phyloP scores from a whole-genome alignment of 139 green algal genomes.

The Deuterostichococcus epilithicus region DNA sequence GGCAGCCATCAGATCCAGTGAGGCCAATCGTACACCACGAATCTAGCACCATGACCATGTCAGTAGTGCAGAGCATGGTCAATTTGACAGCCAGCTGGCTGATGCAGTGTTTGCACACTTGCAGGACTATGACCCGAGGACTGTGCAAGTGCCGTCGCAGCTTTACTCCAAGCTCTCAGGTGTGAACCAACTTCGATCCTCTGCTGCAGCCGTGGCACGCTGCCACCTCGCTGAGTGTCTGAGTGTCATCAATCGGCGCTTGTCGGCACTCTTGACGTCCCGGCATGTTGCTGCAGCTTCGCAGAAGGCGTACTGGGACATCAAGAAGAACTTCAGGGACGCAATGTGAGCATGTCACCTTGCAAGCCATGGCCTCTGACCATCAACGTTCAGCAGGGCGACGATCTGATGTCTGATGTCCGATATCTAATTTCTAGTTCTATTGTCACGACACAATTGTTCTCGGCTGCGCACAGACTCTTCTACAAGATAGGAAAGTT shows the following conservation, averaged over 20 bases:
- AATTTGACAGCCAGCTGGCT: too few species aligned
- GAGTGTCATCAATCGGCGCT: too few species aligned
- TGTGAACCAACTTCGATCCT: neutral
- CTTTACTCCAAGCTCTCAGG: conserved; percentile 21
- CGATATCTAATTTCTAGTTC: neutral
- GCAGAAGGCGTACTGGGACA: conserved; percentile 12
- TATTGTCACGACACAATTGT: too few species aligned
- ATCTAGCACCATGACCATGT: too few species aligned
- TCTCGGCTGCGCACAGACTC: too few species aligned
- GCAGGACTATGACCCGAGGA: conserved; percentile 27
- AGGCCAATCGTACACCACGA: neutral
- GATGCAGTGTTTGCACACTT: too few species aligned
- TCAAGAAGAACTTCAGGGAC: conserved; percentile 32
- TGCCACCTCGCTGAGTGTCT: too few species aligned
- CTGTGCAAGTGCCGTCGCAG: conserved; percentile 17
- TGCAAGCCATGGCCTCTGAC: too few species aligned
- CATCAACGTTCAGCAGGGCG: too few species aligned
- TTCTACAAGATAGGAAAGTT: conserved; percentile 10
- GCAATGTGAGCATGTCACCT: too few species aligned
- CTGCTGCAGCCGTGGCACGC: too few species aligned
- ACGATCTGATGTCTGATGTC: neutral
- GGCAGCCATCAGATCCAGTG: conserved; percentile 10
- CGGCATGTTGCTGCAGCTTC: neutral
- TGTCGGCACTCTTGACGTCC: neutral
- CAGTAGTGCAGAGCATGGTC: too few species aligned